Evolutionary conservation across 148 eudicot species (phyloP), one percentile per base, ranked within the genome.

Genomic region (Cornus florida): DNA sequence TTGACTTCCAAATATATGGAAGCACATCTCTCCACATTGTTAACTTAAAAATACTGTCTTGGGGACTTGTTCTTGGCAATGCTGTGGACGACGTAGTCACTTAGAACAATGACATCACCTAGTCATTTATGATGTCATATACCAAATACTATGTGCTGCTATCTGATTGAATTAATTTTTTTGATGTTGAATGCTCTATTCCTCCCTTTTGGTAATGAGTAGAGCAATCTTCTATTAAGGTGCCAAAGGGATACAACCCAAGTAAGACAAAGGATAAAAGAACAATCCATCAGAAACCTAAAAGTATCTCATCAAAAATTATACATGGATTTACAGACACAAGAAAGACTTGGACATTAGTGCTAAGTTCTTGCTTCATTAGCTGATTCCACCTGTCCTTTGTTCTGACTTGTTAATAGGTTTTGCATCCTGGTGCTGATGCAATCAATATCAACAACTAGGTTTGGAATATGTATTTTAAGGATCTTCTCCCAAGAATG

Each of bases 401-500:
- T 28, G 1, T 72, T 74, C 32, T 46, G 57, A 39, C 74, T 53
- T 82, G 19, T 31, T 33, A 72, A 43, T 82, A 89, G 92, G 92
- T 89, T 75, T 85, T 87, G 67, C 90, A 90, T 81, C 82, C 81
- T 31, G 68, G 65, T 76, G 83, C 90, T 68, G 77, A 78, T 77
- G 83, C 83, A 43, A 82, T 91, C 73, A 89, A 91, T 71, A 87
- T 91, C 60, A 89, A 89, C 87, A 79, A 78, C 77, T 71, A 85
- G 74, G 78, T 90, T 28, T 88, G 88, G 91, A 85, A 87, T 43
- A 77, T 90, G 87, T 90, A 90, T 85, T 89, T 88, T 72, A 79
- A 81, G 71, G 86, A 83, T 81, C 82, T 90, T 80, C 87, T 90
- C 77, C 93, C 91, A 65, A 84, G 91, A 76, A 82, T 88, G 10